Evolutionary conservation across 208 protist species (phyloP), one percentile per base, ranked within the genome.

Genomic region (Vickermania ingenoplastis): DNA sequence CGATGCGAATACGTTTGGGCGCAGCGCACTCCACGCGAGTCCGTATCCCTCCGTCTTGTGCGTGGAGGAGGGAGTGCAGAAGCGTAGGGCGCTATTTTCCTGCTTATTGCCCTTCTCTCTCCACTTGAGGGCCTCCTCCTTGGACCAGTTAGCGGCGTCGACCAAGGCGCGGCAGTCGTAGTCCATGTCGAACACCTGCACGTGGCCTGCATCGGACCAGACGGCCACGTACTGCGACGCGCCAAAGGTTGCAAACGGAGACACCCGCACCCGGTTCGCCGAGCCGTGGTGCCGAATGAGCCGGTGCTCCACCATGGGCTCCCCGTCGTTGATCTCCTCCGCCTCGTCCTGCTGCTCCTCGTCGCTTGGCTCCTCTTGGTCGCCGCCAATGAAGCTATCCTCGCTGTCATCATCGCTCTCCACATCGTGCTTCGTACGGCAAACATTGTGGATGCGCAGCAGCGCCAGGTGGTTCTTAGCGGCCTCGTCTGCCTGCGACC

Each of bases 41-140:
- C 93, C 94, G 69, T 94, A 99, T 41, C 97, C 97, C 83, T 99
- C 96, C 26, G 82, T 91, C 57, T 67, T 72, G 73, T 98, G 97
- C 4, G 87, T 65, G 5, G 63, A 68, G 54, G 89, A 69, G 26
- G 88, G 74, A 17, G 79, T 94, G 77, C 82, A 90, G 68, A 92
- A 89, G 25, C 79, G 67, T 22, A 91, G 67, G 31, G 69, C 55
- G 63, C 78, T 67, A n/a, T 31, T 25, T 45, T 60, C 71, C 31
- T 60, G 48, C 30, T 68, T 69, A 28, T 51, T 26, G 4, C 57
- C 59, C n/a, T 56, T 23, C 53, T 75, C 70, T 75, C 77, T 79
- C 71, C 77, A 80, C 25, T 58, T 53, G 41, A 67, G 69, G 28
- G 70, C 77, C 71, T 94, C 79, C 60, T 87, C 81, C 68, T 82